Base-by-base conservation (phyloP, 2,329 filamentous ascomycete genomes). In the Talaromyces funiculosus region DNA sequence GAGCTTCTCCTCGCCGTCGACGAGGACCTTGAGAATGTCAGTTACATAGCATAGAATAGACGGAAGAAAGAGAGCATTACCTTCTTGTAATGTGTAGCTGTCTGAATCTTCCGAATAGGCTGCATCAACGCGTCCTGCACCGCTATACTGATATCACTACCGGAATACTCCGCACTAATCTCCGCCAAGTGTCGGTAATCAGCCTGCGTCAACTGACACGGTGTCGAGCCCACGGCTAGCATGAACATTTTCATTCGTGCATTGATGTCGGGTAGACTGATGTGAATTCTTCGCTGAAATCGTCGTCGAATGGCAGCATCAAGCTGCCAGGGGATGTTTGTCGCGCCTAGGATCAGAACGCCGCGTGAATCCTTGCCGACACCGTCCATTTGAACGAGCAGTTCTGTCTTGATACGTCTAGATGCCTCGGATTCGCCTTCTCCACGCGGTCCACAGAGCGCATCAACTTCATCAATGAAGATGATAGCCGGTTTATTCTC, bases 401-500 rank as follows among this genome's bases (percentile, higher is more conserved):
- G 86, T 76, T 99, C 94, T 0, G 94, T 99, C 80, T 99, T 99
- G 82, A 99, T 99, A 73, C 94, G 89, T 63, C 94, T 86, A 57
- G 92, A 97, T 1, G 95, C 94, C 81, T 99, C 94, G 1, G 92
- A 97, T 79, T 99, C 95, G 73, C 94, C 94, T 82, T 99, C 94
- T 53, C 86, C 86, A 70, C 94, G 86, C 8, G 93, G 92, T 0
- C 94, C 94, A 72, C 94, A 97, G 1, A 99, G 86, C 4, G 94
- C 94, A 74, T 99, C 94, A 64, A 97, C 92, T 77, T 97, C 93
- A 74, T 97, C 93, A 71, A 97, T 97, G 78, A 97, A 97, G 75
- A 97, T 97, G 72, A 99, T 97, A 1, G 92, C 94, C 0, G 94
- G 94, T 69, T 94, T 96, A 77, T 97, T 97, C 74, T 99, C 94